Conservation (phyloP, 2,329 filamentous ascomycete species). For the Atkinsonella texensis region DNA sequence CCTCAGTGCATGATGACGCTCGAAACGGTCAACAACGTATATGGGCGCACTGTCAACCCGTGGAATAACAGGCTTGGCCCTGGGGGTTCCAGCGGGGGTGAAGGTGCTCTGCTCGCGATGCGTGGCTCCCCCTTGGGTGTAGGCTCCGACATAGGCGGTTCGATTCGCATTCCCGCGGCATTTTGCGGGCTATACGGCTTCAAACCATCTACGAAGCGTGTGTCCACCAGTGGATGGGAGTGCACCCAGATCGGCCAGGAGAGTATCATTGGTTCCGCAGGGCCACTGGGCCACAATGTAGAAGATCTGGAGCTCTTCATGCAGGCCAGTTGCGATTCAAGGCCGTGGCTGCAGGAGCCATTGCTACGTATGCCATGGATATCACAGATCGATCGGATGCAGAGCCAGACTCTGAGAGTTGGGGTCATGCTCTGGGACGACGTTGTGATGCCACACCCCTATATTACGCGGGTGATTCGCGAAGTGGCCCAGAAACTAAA, state of each 20-base stretch:
- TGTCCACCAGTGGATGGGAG: constrained; percentile 16
- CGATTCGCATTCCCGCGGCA: constrained; percentile 24
- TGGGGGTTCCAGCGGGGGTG: constrained; percentile 54
- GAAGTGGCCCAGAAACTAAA: constrained; percentile 38
- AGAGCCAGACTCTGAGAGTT: constrained; percentile 14
- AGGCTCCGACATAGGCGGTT: constrained; percentile 31
- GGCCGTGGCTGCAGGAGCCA: constrained; percentile 24
- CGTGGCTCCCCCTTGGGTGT: constrained; percentile 28
- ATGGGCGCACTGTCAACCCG: constrained; percentile 51
- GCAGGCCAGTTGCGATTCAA: constrained; percentile 17
- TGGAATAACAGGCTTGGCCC: constrained; percentile 46
- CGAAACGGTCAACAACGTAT: constrained; percentile 52
- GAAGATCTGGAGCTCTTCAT: constrained; percentile 24
- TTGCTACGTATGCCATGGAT: constrained; percentile 15
- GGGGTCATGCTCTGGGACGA: constrained; percentile 36
- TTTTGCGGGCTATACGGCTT: constrained; percentile 25
- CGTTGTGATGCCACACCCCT: constrained; percentile 47
- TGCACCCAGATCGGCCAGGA: constrained; percentile 23
- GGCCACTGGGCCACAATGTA: constrained; percentile 23
- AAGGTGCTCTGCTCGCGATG: constrained; percentile 27
- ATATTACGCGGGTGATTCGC: constrained; percentile 42
- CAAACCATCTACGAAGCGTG: constrained; percentile 20
- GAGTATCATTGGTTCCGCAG: constrained; percentile 19
- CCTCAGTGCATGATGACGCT: constrained; percentile 44
- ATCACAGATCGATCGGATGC: constrained; percentile 2